Base-by-base conservation (phyloP, 306 rosid genomes). In the Vigna radiata region DNA sequence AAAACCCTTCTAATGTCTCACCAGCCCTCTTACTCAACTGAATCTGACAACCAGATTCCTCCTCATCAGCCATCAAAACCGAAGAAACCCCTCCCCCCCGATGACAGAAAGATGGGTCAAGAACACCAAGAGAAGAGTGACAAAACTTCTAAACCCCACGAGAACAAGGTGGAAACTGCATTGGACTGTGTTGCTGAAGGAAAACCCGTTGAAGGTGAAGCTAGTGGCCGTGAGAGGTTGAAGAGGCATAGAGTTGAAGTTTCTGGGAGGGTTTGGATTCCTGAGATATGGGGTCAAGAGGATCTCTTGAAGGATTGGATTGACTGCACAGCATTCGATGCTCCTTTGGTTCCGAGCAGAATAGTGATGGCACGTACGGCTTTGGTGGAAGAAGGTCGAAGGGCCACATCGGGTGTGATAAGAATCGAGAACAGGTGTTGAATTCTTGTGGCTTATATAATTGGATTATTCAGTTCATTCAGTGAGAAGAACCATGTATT, bases 221-320 rank as follows among this genome's bases (percentile, higher is more conserved):
- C 81, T 4, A 78, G 81, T 68, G 96, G 88, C 44, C 81, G 95
- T 0, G 98, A 92, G 89, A 92, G 80, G 90, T 86, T 90, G 84
- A 90, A 88, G 88, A 84, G 85, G 82, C 93, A 89, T 25, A 80
- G 93, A 58, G 56, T 81, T 55, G 97, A 92, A 83, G 82, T 92
- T 72, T 91, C 87, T 3, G 97, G 96, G 6, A 83, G 85, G 29
- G 91, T 92, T 4, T 90, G 98, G 96, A 87, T 94, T 71, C 98
- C 98, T 29, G 98, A 94, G 1, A 85, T 74, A 16, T 94, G 98
- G 98, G 98, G 98, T 1, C 97, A 94, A 70, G 98, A 94, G 74
- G 93, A 92, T 55, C 76, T 90, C 1, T 78, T 95, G 79, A 88
- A 90, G 84, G 96, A 92, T 73, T 95, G 96, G 98, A 85, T 86